Evolutionary conservation across 306 rosid species (phyloP), one percentile per base, ranked within the genome.

Genomic region (Lathyrus tuberosus): DNA sequence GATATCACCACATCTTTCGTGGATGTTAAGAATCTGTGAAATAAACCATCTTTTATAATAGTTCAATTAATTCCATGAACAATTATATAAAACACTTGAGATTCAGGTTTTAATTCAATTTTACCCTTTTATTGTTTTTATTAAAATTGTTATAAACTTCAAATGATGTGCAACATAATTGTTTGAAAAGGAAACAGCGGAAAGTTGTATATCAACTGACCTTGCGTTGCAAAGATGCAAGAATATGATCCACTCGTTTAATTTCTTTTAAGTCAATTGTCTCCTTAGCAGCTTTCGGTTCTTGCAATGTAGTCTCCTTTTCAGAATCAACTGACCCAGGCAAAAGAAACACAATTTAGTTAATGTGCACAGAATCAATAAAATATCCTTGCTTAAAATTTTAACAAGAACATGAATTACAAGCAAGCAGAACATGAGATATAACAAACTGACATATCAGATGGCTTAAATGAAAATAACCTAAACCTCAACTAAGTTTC

Each of bases 141-240:
- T 65, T 15, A 43, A 70, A 26, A 26, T 35, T 15, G 8, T 9
- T 28, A 30, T 31, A 38, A 68, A 47, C 28, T 47, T 24, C n/a
- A 20, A 47, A 47, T 38, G 14, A 59, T 58, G 48, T 18, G 72
- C 64, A 42, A 62, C 41, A 53, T 26, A 16, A 46, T 17, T 76
- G 18, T 62, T 56, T 12, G 16, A 47, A 43, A 48, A 61, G 62
- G 56, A 69, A 51, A 73, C 59, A 62, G n/a, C 35, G 31, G 63
- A 53, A 64, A 70, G 47, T 53, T 56, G 7, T 17, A 53, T 10
- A 26, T 41, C 53, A 67, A 79, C 75, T 40, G 79, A 86, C 97
- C 90, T 85, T 88, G 67, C 86, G 90, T 82, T 85, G 90, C 53
- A 88, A 80, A 69, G 97, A 88, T 72, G 87, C 92, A 71, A 94